phyloP scores from a whole-genome alignment of 2,329 filamentous ascomycete species.

The Sporothrix humicola region DNA sequence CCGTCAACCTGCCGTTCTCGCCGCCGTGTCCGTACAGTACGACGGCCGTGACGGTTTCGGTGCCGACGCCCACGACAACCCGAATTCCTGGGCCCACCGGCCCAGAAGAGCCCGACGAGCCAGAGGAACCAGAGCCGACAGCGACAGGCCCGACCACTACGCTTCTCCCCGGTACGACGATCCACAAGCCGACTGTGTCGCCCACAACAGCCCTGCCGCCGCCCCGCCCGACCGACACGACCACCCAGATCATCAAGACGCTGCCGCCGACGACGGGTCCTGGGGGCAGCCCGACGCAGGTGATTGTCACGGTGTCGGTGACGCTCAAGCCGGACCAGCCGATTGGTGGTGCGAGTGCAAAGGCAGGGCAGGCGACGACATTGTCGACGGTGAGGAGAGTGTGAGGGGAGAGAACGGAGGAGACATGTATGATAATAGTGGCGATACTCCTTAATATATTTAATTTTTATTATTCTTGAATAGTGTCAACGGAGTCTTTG shows the following conservation, averaged over 20 bases:
- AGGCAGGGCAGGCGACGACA: background rate
- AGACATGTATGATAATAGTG: too few species aligned
- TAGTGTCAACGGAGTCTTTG: too few species aligned
- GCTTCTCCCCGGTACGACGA: background rate
- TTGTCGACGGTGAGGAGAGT: background rate
- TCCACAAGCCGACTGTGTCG: background rate
- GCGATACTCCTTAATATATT: too few species aligned
- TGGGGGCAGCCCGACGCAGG: background rate
- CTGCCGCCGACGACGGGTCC: background rate
- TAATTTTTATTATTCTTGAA: too few species aligned
- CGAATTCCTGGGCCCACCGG: too few species aligned
- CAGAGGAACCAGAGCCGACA: background rate
- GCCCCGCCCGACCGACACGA: background rate
- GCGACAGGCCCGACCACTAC: background rate
- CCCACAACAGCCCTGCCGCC: background rate
- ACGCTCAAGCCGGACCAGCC: conserved; percentile 23
- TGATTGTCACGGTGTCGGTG: conserved; percentile 4
- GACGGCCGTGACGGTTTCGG: background rate
- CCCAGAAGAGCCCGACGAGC: background rate
- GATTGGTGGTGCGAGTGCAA: background rate
- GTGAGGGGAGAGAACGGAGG: background rate
- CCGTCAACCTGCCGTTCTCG: conserved; percentile 29
- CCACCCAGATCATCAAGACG: background rate
- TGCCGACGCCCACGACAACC: background rate
- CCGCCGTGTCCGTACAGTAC: conserved; percentile 27